Base-by-base conservation (phyloP, 345 rosid species). In the Populus ilicifolia region DNA sequence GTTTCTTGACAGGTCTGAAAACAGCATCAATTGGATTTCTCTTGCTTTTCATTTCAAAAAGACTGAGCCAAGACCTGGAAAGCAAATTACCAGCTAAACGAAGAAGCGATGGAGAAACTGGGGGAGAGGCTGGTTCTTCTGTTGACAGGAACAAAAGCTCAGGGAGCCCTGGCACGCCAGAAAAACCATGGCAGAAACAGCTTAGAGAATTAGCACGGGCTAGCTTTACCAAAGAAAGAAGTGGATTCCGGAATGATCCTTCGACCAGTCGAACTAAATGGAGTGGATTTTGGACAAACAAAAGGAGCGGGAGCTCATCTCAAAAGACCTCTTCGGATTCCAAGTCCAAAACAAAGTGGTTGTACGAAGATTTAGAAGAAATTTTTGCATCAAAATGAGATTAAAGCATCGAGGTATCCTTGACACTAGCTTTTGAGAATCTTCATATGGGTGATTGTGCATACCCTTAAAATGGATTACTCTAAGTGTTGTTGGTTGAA, bases 361-460 rank as follows among this genome's bases (percentile, higher is more conserved):
- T 95, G 85, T 75, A 88, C 83, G 92, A 89, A 84, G 98, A 95
- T 77, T 85, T 95, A 70, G 97, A 92, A 77, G 91, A 89, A 77
- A 95, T 95, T 82, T 93, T 95, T 88, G 94, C 92, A 72, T 85
- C 90, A 52, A 90, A 88, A 71, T 89, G 88, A 89, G 41, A 66
- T 43, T 2, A 20, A 65, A 69, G 8, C 36, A 33, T 33, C 36
- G 5, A 7, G 1, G 56, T 67, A 75, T 36, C 67, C 66, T 27
- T 75, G 36, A 33, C 7, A 30, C 63, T 30, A 44, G 27, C 61
- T 27, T 14, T 41, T 43, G n/a, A 43, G 25, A 74, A 27, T 30
- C 36, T 48, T 67, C 41, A 16, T 4, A 48, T 75, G 17, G 23
- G 8, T 23, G 36, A 39, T 62, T 61, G 10, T 73, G 38, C 43